Evolutionary conservation across 352 stramenopile species (phyloP), one percentile per base, ranked within the genome.

Genomic region (Globisporangium iwayamae): DNA sequence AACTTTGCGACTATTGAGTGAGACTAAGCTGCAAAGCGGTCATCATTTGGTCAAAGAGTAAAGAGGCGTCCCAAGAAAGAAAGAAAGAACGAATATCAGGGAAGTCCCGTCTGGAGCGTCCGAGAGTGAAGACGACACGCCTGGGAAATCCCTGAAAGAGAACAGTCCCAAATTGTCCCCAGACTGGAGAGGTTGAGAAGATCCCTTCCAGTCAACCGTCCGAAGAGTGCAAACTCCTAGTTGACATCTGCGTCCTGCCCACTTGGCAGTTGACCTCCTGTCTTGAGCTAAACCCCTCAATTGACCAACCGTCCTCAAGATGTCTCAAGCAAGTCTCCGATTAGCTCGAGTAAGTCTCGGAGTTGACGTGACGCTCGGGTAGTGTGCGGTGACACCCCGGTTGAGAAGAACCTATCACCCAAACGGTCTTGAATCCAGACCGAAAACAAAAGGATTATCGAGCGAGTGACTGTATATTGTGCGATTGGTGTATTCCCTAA

Each of bases 11-110:
- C 16, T 48, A 22, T 11, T 8, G 0, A 46, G 43, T 48, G 43
- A 48, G 16, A 48, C 25, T 25, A 48, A 48, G 43, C 43, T 22
- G 43, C 3, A 20, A 48, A 48, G 43, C 43, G 3, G 18, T 48
- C 16, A 46, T 48, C 43, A 48, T 22, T 48, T 48, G 18, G 16
- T 25, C 43, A 48, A 48, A 48, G 43, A 48, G 43, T 48, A 22
- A 48, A 48, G 3, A 11, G 43, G 43, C 43, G 43, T 48, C 43
- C 43, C 41, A 47, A 47, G 39, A 45, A 47, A 47, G 41, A 47
- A 47, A 48, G 43, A 48, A 48, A 48, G 43, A 48, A 48, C 18
- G 16, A 48, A 48, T 48, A 48, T 48, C 43, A 48, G 43, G 43
- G 43, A 22, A 22, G 43, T 48, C 43, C 43, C 18, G 16, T 5